Conservation (phyloP, 2,329 filamentous ascomycete species). For the Ceratocystis ficicola region DNA sequence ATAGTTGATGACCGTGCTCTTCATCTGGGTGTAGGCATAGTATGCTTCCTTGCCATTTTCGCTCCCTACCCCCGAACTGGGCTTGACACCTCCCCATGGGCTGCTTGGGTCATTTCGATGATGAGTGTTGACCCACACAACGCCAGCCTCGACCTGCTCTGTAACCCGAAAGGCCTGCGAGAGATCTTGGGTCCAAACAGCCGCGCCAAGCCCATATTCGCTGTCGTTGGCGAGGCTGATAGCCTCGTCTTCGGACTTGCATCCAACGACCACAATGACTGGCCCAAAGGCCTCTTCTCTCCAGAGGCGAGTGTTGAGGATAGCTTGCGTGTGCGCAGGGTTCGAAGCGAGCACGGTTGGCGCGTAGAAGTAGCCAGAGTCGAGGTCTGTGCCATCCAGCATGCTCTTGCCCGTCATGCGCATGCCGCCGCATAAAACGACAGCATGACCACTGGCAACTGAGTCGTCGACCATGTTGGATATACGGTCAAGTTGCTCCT, state of each 20-base stretch:
- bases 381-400: slow-evolving; percentile 42
- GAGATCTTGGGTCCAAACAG: slow-evolving; percentile 46
- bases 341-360: slow-evolving; percentile 36
- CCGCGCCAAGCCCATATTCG: slow-evolving; percentile 43
- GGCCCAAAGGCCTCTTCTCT: slow-evolving; percentile 55
- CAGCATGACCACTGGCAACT: slow-evolving; percentile 29
- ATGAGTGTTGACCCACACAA: slow-evolving; percentile 50
- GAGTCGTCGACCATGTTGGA: slow-evolving; percentile 46
- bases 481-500: slow-evolving; percentile 36
- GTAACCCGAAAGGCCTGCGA: slow-evolving; percentile 35
- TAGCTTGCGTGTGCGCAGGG: slow-evolving; percentile 31
- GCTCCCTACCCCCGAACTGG: slow-evolving; percentile 54
- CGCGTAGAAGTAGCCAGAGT: slow-evolving; percentile 33
- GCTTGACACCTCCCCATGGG: slow-evolving; percentile 55
- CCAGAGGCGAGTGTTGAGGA: slow-evolving; percentile 35
- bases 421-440: slow-evolving; percentile 24
- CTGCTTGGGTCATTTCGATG: slow-evolving; percentile 61
- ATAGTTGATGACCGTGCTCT: slow-evolving; percentile 60
- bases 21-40: slow-evolving; percentile 45
- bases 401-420: slow-evolving; percentile 35
- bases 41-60: slow-evolving; percentile 60
- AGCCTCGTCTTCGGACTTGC: slow-evolving; percentile 29
- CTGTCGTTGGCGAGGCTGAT: slow-evolving; percentile 33
- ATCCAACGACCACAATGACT: slow-evolving; percentile 45
- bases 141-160: slow-evolving; percentile 46